Percentiles rank a stretch among this genome's conserved stretches.
These are phyloP conservation scores for Ophiostoma populinum DNA, from an alignment of 2,329 filamentous ascomycete genomes.

Conservation along the genomic window DNA sequence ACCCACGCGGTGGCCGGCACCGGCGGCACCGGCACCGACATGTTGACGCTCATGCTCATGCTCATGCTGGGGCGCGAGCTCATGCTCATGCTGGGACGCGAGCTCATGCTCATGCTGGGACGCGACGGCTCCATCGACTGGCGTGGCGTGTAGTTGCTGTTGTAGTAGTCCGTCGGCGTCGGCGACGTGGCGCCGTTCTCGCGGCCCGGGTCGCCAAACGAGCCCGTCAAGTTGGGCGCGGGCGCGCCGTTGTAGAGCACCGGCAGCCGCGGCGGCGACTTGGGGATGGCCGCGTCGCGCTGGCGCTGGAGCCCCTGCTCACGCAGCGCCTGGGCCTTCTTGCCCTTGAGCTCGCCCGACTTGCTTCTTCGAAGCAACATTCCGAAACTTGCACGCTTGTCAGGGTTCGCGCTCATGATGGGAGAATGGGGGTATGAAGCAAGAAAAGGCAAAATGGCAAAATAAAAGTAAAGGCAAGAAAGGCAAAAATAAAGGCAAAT, in stretches of 20 bases:
- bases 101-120: conserved; percentile 26
- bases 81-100: no score
- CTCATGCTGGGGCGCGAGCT: no score
- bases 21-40: conserved; percentile 31
- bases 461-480: neutral
- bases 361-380: conserved; percentile 51
- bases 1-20: conserved; percentile 42
- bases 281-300: conserved; percentile 28
- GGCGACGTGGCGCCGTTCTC: conserved; percentile 16
- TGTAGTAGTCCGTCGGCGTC: conserved; percentile 7
- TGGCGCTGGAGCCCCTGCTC: conserved; percentile 34
- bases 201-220: conserved; percentile 38
- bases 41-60: no score
- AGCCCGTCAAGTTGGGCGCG: conserved; percentile 25
- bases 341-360: conserved; percentile 46
- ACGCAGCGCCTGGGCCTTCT: conserved; percentile 37
- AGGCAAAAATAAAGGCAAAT: neutral
- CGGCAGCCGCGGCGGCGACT: conserved; percentile 32
- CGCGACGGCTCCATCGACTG: conserved; percentile 36
- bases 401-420: conserved; percentile 19
- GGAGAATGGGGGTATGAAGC: conserved; percentile 17
- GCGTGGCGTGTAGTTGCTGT: conserved; percentile 19
- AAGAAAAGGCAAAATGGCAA: neutral
- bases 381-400: conserved; percentile 29
- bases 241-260: conserved; percentile 31